Evolutionary conservation across 2,329 filamentous ascomycete genomes (phyloP).

Genomic region (Cladosporium sp.): DNA sequence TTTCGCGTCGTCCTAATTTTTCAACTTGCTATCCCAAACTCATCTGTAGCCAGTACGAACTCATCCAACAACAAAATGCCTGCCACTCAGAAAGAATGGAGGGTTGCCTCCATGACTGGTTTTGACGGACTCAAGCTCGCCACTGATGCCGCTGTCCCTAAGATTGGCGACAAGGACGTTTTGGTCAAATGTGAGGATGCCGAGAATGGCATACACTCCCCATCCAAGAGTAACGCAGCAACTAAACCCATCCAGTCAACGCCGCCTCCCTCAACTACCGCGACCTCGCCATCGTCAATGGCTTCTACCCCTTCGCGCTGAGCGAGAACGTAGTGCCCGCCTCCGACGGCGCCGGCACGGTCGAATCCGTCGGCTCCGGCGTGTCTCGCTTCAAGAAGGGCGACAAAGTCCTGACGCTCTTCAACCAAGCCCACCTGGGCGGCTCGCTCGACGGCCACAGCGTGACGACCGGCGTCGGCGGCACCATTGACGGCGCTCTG

Average conservation of each 20-base stretch:
- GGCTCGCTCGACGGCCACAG: slow-evolving; percentile 40
- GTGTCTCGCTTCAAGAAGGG: slow-evolving; percentile 54
- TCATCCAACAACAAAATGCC: too few relatives aligned
- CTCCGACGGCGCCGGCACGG: slow-evolving; percentile 48
- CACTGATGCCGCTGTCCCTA: slow-evolving; percentile 49
- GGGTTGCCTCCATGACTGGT: slow-evolving; percentile 48
- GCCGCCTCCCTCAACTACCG: slow-evolving; percentile 47
- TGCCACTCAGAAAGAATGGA: slow-evolving; percentile 54
- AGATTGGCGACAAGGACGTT: slow-evolving; percentile 65
- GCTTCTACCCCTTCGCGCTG: slow-evolving; percentile 42
- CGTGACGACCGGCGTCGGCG: slow-evolving; percentile 59
- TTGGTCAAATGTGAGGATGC: slow-evolving; percentile 55
- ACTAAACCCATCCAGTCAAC: slow-evolving; percentile 34
- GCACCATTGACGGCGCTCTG: slow-evolving; percentile 62
- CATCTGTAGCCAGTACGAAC: too few relatives aligned
- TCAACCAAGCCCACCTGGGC: slow-evolving; percentile 55
- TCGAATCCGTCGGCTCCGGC: slow-evolving; percentile 52
- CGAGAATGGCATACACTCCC: background rate
- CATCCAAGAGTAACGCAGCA: background rate
- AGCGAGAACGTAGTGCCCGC: slow-evolving; percentile 40
- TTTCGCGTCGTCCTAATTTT: too few relatives aligned
- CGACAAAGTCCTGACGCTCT: slow-evolving; percentile 59
- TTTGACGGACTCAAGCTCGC: slow-evolving; percentile 59
- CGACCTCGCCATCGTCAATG: slow-evolving; percentile 45
- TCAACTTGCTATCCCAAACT: too few relatives aligned